These are phyloP conservation scores for Fusarium sp. DNA, from an alignment of 2,329 filamentous ascomycete species.

Conservation along the genomic window DNA sequence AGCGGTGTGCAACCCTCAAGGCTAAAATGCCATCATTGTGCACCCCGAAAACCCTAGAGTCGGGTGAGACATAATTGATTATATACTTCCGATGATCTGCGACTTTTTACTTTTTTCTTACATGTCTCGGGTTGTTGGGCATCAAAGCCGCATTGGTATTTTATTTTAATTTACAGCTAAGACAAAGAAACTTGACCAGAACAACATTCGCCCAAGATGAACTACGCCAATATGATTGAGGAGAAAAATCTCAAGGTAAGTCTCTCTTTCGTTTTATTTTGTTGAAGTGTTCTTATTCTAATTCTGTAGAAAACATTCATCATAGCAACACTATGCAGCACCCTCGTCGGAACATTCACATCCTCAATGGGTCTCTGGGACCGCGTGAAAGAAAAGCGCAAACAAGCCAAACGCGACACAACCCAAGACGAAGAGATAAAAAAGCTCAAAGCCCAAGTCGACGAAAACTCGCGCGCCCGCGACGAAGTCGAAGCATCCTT, in stretches of 20 bases:
- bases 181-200: neutral
- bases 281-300: too few species aligned
- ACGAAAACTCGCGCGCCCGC: slow-evolving; percentile 15
- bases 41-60: neutral
- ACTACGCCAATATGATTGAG: slow-evolving; percentile 45
- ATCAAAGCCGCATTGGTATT: slow-evolving; percentile 4
- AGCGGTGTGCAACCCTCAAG: slow-evolving; percentile 14
- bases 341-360: slow-evolving; percentile 45
- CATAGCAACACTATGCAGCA: slow-evolving; percentile 44
- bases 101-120: neutral
- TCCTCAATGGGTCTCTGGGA: slow-evolving; percentile 47
- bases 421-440: slow-evolving; percentile 46
- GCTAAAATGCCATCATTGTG: slow-evolving; percentile 30
- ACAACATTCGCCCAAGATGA: slow-evolving; percentile 27
- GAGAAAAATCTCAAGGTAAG: slow-evolving; percentile 43
- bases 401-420: slow-evolving; percentile 40
- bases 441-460: slow-evolving; percentile 40
- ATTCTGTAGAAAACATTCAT: slow-evolving; percentile 42
- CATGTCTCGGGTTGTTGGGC: slow-evolving; percentile 18
- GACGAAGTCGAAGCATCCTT: slow-evolving; percentile 42
- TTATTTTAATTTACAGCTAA: neutral
- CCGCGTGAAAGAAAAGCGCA: slow-evolving; percentile 42
- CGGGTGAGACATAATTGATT: slow-evolving; percentile 5
- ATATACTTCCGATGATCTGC: slow-evolving; percentile 22
- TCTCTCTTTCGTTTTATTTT: neutral